Evolutionary conservation across 371 early-diverging fungal species (phyloP).

Genomic region (Vairimorpha necatrix): DNA sequence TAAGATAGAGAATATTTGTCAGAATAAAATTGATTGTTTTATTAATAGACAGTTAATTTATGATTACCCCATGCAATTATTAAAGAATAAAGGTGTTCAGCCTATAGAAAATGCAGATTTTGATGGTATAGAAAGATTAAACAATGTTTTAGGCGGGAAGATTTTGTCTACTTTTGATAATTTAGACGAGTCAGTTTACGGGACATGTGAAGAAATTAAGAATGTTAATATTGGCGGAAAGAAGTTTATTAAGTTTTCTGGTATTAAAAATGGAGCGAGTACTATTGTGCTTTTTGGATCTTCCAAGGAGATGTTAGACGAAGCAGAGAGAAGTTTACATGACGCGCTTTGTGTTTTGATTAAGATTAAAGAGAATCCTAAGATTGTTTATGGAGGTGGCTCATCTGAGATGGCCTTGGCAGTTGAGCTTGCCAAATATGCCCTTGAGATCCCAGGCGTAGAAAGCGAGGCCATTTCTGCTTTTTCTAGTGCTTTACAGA

Average conservation of each 20-base stretch:
- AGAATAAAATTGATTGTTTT: conserved; percentile 71
- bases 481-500: conserved; percentile 86
- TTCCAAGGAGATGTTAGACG: conserved; percentile 89
- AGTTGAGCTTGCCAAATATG: conserved; percentile 81
- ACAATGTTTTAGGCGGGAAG: conserved; percentile 72
- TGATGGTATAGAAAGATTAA: conserved; percentile 90
- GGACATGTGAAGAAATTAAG: conserved; percentile 86
- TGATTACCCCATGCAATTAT: conserved; percentile 97
- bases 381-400: conserved; percentile 87
- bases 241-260: conserved; percentile 73
- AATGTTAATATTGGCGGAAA: conserved; percentile 94
- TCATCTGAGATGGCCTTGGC: conserved; percentile 83
- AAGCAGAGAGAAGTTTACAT: conserved; percentile 95
- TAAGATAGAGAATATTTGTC: conserved; percentile 89
- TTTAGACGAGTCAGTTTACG: conserved; percentile 75
- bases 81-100: conserved; percentile 86
- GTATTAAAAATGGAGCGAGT: conserved; percentile 87
- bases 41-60: conserved; percentile 99
- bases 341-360: conserved; percentile 94
- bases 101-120: conserved; percentile 99
- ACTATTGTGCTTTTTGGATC: conserved; percentile 94
- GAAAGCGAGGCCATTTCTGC: conserved; percentile 88
- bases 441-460: conserved; percentile 81
- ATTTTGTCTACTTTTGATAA: conserved; percentile 91
- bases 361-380: conserved; percentile 77